Evolutionary conservation across 768 basidiomycete genomes (phyloP).

Genomic region (Naematelia aurantialba): DNA sequence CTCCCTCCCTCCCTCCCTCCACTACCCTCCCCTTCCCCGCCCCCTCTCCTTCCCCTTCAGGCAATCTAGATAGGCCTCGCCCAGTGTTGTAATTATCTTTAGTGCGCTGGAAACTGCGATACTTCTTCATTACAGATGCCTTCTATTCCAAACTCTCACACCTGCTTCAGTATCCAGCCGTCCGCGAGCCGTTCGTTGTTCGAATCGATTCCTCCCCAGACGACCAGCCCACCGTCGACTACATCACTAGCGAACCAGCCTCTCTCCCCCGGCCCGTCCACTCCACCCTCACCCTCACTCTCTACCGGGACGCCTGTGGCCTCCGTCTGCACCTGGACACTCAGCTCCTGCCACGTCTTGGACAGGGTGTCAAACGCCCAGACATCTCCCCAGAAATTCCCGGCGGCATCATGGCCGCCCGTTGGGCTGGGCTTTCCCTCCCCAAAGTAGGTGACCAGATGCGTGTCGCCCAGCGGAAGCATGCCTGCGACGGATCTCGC

Average conservation of each 20-base stretch:
- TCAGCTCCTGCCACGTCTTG: slow-evolving; percentile 10
- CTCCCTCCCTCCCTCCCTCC: too few species aligned
- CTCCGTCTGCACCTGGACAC: neutral
- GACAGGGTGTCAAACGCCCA: slow-evolving; percentile 17
- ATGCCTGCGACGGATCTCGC: slow-evolving; percentile 23
- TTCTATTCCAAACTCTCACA: neutral
- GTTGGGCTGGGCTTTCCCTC: slow-evolving; percentile 32
- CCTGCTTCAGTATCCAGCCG: slow-evolving; percentile 49
- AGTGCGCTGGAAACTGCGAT: neutral
- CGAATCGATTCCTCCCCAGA: slow-evolving; percentile 54
- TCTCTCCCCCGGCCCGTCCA: slow-evolving; percentile 25
- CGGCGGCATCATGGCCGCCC: slow-evolving; percentile 34
- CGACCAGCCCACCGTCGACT: slow-evolving; percentile 41
- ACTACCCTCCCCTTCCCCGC: too few species aligned
- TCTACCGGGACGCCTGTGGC: slow-evolving; percentile 54
- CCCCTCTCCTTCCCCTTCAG: too few species aligned
- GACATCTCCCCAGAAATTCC: slow-evolving; percentile 31
- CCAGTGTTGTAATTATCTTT: neutral
- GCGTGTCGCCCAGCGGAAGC: slow-evolving; percentile 5
- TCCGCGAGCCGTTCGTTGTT: slow-evolving; percentile 54
- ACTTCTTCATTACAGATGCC: neutral
- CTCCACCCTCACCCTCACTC: slow-evolving; percentile 22
- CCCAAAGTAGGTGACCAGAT: slow-evolving; percentile 20
- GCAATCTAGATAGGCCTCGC: too few species aligned
- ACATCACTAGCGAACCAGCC: slow-evolving; percentile 55